Evolutionary conservation across 1,139 yeast genomes (phyloP), one percentile per base, ranked within the genome.

Genomic region (Diutina ranongensis): DNA sequence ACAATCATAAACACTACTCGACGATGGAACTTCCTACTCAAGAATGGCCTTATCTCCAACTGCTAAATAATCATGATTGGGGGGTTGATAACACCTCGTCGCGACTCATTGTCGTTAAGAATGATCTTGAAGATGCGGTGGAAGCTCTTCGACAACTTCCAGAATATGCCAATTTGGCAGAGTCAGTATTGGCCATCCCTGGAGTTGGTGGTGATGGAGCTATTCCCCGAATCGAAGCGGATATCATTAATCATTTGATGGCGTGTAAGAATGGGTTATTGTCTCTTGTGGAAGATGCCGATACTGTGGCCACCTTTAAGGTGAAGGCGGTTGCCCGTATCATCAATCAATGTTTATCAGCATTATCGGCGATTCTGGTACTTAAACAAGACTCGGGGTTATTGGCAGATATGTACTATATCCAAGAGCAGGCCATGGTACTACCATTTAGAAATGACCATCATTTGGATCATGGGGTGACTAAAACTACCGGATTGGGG

Each of bases 1-100:
- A 13, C 10, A 21, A 15, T 7, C 3, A 21, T 9, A 15, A 21
- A 8, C n/a, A 13, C 22, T 35, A 35, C 22, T 35, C 27, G 8
- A 35, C 40, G 1, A 21, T 35, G 22, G 40, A 35, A 4, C 3
- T 35, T 22, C 40, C 40, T n/a, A 35, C 22, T 9, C 15, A 5
- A 28, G 40, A 35, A 21, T 35, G 40, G 40, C 28, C 22, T 18
- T 35, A 35, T 13, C n/a, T 35, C n/a, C 40, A 21, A 4, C 40
- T 35, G 40, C 18, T 35, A 9, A 21, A 12, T 21, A 22, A 35
- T 28, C 40, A 35, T 18, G 16, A 18, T 4, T 19, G 16, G 18
- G n/a, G 16, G 9, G 40, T 12, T 4, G 13, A 22, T 15, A 13
- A 12, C 18, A 35, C 40, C n/a, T 20, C 40, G 10, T 35, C 40